Conservation (phyloP, 2,329 filamentous ascomycete species). For the Ustilaginoidea virens region DNA sequence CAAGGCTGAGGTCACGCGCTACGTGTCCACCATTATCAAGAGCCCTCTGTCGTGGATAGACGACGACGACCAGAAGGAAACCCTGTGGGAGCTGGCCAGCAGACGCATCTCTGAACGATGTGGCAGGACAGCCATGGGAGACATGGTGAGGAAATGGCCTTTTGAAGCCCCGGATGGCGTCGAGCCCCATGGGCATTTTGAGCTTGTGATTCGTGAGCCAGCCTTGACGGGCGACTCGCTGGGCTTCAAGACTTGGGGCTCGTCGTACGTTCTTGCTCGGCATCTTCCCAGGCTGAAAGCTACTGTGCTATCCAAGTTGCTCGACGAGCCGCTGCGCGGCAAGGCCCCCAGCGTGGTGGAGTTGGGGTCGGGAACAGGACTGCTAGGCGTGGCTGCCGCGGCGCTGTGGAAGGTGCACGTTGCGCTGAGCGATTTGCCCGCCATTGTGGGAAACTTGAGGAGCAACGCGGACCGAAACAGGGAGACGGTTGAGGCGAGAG, state of each 20-base stretch:
- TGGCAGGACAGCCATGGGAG: conserved; percentile 50
- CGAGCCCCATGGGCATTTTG: conserved; percentile 26
- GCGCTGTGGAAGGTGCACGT: conserved; percentile 52
- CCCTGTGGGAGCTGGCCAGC: conserved; percentile 66
- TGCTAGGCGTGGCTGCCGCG: conserved; percentile 79
- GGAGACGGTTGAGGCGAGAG: conserved; percentile 33
- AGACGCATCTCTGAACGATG: conserved; percentile 71
- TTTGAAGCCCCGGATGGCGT: conserved; percentile 18
- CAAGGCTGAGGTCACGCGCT: conserved; percentile 41
- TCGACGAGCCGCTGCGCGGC: conserved; percentile 20
- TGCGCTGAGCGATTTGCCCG: conserved; percentile 65
- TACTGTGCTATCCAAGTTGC: conserved; percentile 28
- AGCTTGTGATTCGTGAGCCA: conserved; percentile 68
- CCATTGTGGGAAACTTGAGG: conserved; percentile 70
- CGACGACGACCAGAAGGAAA: conserved; percentile 49
- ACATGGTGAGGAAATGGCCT: conserved; percentile 39
- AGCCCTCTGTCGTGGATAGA: conserved; percentile 54
- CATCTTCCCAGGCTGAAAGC: conserved; percentile 40
- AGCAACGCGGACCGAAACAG: conserved; percentile 56
- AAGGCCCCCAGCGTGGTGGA: conserved; percentile 42
- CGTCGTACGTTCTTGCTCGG: conserved; percentile 70
- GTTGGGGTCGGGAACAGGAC: conserved; percentile 76
- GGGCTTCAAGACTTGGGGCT: conserved; percentile 91
- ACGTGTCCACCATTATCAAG: conserved; percentile 54
- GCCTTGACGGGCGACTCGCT: conserved; percentile 76